Evolutionary conservation across 805 yeast genomes (phyloP).

Genomic region (Lachancea sp.): DNA sequence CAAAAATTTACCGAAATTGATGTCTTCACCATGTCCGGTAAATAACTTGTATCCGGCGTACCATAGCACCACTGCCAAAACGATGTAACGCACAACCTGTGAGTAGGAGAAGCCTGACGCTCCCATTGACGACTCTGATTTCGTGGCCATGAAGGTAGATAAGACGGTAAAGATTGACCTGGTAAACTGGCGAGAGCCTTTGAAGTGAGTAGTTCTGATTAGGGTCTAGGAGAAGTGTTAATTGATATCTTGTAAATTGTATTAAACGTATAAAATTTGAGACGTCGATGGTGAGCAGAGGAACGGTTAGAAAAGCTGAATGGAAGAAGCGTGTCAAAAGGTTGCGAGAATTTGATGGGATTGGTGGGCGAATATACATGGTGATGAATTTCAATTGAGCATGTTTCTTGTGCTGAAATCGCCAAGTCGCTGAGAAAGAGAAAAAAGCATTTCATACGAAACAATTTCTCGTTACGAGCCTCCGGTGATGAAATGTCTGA

Average conservation of each 20-base stretch:
- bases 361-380: no score
- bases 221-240: background rate
- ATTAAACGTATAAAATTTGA: background rate
- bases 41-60: constrained; percentile 44
- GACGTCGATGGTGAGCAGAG: background rate
- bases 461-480: no score
- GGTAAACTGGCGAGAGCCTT: background rate
- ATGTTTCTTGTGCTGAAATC: no score
- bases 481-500: no score
- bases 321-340: no score
- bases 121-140: constrained; percentile 9
- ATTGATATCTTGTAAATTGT: background rate
- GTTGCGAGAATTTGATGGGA: no score
- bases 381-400: no score
- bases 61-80: constrained; percentile 18
- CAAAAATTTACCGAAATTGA: constrained; percentile 85
- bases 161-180: background rate
- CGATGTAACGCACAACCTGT: constrained; percentile 17
- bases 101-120: constrained; percentile 12
- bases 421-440: no score
- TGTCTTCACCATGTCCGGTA: constrained; percentile 87
- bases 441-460: no score
- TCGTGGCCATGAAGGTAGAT: background rate
- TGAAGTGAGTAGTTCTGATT: background rate
- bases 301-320: background rate